Evolutionary conservation across 2,329 filamentous ascomycete species (phyloP), one percentile per base, ranked within the genome.

Genomic region (Cladosporium sp.): DNA sequence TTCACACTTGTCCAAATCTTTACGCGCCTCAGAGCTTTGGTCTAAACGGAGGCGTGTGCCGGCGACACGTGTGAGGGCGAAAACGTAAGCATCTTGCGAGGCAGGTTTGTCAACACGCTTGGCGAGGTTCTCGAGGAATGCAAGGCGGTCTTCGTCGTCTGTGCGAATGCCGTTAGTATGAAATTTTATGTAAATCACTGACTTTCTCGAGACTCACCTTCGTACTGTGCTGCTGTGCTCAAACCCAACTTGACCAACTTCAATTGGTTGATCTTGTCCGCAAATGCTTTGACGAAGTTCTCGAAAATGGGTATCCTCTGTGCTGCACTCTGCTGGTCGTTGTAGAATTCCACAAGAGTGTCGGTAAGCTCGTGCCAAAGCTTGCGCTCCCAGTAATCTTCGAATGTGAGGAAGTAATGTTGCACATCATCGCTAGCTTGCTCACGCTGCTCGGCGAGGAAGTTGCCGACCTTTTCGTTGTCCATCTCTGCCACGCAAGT

Each of bases 351-450:
- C 67, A 96, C 81, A 59, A 99, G 84, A 55, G 88, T 82, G 72
- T 96, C 89, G 37, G 94, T 99, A 66, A 99, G 88, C 78, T 99
- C 92, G 80, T 99, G 94, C 94, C 94, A 99, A 78, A 99, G 84
- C 80, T 97, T 97, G 70, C 93, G 88, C 81, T 99, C 94, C 94
- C 94, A 99, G 72, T 87, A 90, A 74, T 96, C 92, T 80, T 99
- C 94, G 66, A 99, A 96, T 69, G 88, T 86, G 69, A 99, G 84
- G 75, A 97, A 90, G 70, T 90, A 85, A 70, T 88, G 84, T 78
- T 97, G 92, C 55, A 96, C 84, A 74, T 96, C 89, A 67, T 92
- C 89, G 55, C 92, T 89, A 70, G 92, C 90, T 73, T 87, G 81
- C 72, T 96, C 91, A 73, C 92, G 89, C 84, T 95, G 90, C 68